Percentiles rank a stretch among this genome's conserved stretches.
Conservation (phyloP, 2,329 filamentous ascomycete genomes). For the Stagonosporopsis rhizophila region DNA sequence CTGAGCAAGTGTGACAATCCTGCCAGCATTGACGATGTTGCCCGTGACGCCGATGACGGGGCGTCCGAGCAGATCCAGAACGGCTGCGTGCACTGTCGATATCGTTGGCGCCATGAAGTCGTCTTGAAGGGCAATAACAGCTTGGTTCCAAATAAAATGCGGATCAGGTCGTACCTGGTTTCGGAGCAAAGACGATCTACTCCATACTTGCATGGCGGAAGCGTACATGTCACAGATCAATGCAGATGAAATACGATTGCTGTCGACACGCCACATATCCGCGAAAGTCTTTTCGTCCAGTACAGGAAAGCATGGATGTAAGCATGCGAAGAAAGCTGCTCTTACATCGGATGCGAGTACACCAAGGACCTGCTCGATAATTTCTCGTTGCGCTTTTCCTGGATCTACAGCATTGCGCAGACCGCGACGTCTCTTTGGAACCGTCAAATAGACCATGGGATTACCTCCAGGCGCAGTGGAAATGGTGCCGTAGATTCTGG, state of each 20-base stretch:
- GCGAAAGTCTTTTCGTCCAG: constrained; percentile 25
- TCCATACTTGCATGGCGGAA: constrained; percentile 24
- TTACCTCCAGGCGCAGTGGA: constrained; percentile 20
- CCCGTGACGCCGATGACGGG: constrained; percentile 28
- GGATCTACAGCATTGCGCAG: constrained; percentile 20
- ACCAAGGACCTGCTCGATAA: constrained; percentile 26
- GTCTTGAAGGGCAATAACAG: constrained; percentile 26
- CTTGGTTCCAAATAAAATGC: constrained; percentile 30
- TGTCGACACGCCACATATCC: constrained; percentile 23
- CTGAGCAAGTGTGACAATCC: constrained; percentile 30
- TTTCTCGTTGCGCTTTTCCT: constrained; percentile 24
- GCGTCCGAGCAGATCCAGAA: constrained; percentile 30
- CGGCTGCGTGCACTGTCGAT: constrained; percentile 26
- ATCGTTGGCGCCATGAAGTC: constrained; percentile 32
- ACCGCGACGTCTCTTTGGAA: constrained; percentile 25
- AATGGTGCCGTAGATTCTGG: constrained; percentile 22
- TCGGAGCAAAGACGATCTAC: constrained; percentile 16
- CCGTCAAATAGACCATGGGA: constrained; percentile 29
- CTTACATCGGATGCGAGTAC: constrained; percentile 18
- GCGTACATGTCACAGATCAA: constrained; percentile 29
- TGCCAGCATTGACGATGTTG: constrained; percentile 30
- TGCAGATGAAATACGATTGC: constrained; percentile 24
- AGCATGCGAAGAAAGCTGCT: constrained; percentile 21
- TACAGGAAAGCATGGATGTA: constrained; percentile 32
- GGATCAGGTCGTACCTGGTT: constrained; percentile 18